phyloP scores from a whole-genome alignment of 2,329 filamentous ascomycete genomes.

The Cladosporium sp. region DNA sequence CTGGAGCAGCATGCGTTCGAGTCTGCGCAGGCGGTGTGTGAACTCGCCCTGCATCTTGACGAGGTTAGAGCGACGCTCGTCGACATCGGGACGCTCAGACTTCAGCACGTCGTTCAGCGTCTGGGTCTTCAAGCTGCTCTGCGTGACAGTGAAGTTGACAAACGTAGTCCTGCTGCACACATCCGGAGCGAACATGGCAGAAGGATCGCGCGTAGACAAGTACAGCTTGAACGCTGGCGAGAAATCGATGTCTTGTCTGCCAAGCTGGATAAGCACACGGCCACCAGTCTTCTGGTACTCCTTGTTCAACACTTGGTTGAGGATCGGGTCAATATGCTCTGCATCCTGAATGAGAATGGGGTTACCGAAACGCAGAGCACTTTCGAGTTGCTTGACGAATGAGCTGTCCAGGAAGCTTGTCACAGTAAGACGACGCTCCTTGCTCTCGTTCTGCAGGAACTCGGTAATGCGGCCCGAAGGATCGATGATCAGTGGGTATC shows the following conservation, averaged over 20 bases:
- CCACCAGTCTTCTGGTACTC: conserved; percentile 98
- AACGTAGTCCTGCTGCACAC: conserved; percentile 98
- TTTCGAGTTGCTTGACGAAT: conserved; percentile 97
- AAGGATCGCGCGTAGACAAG: conserved; percentile 92
- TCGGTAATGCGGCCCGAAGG: conserved; percentile 93
- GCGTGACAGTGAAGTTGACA: conserved; percentile 98
- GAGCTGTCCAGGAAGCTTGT: conserved; percentile 98
- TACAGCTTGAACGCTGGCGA: conserved; percentile 95
- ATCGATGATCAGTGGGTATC: conserved; percentile 97
- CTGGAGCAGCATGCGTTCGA: conserved; percentile 91
- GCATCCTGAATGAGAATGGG: conserved; percentile 98
- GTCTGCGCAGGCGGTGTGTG: conserved; percentile 92
- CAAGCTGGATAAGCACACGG: conserved; percentile 95
- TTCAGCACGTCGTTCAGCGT: conserved; percentile 97
- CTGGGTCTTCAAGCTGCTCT: conserved; percentile 97
- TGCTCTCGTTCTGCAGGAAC: conserved; percentile 92
- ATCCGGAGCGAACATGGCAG: conserved; percentile 90
- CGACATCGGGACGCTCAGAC: conserved; percentile 94
- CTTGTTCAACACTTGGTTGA: conserved; percentile 98
- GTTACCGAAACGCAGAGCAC: conserved; percentile 94
- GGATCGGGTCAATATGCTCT: conserved; percentile 92
- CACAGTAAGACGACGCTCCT: conserved; percentile 88
- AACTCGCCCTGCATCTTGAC: conserved; percentile 99
- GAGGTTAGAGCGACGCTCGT: conserved; percentile 92
- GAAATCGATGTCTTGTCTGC: conserved; percentile 98